Evolutionary conservation across 148 eudicot genomes (phyloP).

Genomic region (Cornus kousa): DNA sequence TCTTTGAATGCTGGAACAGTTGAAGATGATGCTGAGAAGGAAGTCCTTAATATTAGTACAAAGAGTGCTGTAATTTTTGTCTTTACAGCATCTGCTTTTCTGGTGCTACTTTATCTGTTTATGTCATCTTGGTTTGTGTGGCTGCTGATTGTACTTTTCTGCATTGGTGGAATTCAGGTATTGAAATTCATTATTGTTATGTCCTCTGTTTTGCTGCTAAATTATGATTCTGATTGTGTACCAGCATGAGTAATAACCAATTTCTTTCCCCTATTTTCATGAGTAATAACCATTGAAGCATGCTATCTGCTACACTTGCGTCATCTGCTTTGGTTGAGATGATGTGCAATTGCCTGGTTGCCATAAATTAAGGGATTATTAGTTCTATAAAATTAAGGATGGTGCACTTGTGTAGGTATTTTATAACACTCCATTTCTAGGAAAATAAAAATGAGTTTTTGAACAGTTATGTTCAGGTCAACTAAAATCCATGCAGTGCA

Average conservation of each 20-base stretch:
- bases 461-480: not conserved
- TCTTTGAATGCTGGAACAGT: slow-evolving; percentile 29
- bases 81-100: slow-evolving; percentile 70
- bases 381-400: not conserved
- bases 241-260: not conserved
- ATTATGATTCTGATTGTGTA: not conserved
- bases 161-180: slow-evolving; percentile 95
- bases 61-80: slow-evolving; percentile 76
- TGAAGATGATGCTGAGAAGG: slow-evolving; percentile 48
- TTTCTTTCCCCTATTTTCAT: not conserved
- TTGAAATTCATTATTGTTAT: not conserved
- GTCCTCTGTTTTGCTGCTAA: not conserved
- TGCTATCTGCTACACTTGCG: not conserved
- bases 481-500: not conserved
- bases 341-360: not conserved
- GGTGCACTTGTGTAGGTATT: not conserved
- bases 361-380: not conserved
- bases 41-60: slow-evolving; percentile 56
- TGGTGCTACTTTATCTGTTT: slow-evolving; percentile 73
- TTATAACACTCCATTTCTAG: not conserved
- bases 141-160: slow-evolving; percentile 80
- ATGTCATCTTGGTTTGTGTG: slow-evolving; percentile 87
- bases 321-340: not conserved
- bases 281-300: not conserved
- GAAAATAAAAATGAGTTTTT: slow-evolving; percentile 1